A percentile compares a stretch with the other conserved stretches of the same genome.
These are phyloP conservation scores for Vachellia pachyceras DNA, from an alignment of 306 rosid species.

Conservation along the genomic window DNA sequence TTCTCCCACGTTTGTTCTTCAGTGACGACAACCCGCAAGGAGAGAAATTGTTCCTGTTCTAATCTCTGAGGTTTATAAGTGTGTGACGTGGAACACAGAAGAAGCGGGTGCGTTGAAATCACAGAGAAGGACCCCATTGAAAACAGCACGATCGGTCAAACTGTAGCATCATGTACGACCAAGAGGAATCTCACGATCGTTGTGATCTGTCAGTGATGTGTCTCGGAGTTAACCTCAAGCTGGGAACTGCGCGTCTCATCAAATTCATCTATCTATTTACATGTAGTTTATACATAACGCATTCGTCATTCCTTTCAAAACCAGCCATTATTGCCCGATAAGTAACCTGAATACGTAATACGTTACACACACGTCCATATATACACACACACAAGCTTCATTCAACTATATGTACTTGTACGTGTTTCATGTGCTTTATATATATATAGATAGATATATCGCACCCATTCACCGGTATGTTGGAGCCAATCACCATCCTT, in stretches of 20 bases:
- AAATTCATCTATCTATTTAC: not conserved
- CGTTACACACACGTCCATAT: not conserved
- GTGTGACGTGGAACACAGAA: not conserved
- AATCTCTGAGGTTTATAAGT: not conserved
- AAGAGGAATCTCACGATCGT: not conserved
- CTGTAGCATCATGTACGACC: too few relatives aligned
- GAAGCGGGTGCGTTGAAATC: not conserved
- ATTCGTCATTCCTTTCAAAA: not conserved
- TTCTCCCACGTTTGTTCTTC: too few relatives aligned
- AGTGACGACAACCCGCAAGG: not conserved
- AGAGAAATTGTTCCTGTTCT: not conserved
- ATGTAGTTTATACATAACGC: not conserved
- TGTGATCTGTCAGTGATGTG: not conserved
- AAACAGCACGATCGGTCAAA: not conserved
- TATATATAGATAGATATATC: not conserved
- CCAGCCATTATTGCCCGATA: not conserved
- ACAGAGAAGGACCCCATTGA: not conserved
- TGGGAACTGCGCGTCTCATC: constrained; percentile 9
- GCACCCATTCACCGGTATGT: not conserved
- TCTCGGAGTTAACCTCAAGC: constrained; percentile 30
- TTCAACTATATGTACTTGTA: not conserved
- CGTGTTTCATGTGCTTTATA: not conserved
- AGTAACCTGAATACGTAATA: not conserved
- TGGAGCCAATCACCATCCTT: constrained; percentile 23
- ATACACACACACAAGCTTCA: not conserved